A percentile compares a stretch with the other conserved stretches of the same genome.
Conservation (phyloP, 164 flowering plant genomes). For the Hamamelis virginiana region DNA sequence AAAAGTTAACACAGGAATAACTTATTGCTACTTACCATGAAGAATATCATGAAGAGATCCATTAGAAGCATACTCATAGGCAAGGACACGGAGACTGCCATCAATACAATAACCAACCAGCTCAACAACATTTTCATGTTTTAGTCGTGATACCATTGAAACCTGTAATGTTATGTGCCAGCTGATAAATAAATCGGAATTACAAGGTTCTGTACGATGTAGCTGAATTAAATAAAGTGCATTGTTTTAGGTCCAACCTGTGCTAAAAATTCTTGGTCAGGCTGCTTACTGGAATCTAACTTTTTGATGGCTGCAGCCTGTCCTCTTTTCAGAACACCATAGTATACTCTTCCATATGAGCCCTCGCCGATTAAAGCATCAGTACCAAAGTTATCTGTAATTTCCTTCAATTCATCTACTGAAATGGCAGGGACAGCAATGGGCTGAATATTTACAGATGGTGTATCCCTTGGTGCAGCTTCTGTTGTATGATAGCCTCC, state of each 20-base stretch:
- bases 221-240: neutral
- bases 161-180: constrained; percentile 38
- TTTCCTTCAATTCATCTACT: constrained; percentile 53
- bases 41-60: constrained; percentile 83
- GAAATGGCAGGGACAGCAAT: constrained; percentile 46
- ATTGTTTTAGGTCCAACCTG: constrained; percentile 36
- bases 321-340: constrained; percentile 42
- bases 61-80: constrained; percentile 64
- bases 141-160: constrained; percentile 69
- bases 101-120: constrained; percentile 68
- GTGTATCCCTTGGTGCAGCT: constrained; percentile 25
- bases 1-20: neutral
- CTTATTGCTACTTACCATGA: constrained; percentile 44
- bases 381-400: constrained; percentile 52
- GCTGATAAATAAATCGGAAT: neutral
- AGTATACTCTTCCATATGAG: constrained; percentile 51
- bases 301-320: constrained; percentile 49
- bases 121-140: constrained; percentile 60
- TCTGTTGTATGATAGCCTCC: constrained; percentile 31
- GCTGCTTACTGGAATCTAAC: constrained; percentile 53
- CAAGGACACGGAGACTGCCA: constrained; percentile 58
- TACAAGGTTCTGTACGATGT: neutral
- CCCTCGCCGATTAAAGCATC: constrained; percentile 57
- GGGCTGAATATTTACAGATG: constrained; percentile 35
- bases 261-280: constrained; percentile 52